A percentile compares a stretch with the other conserved stretches of the same genome.
Evolutionary conservation across 2,329 filamentous ascomycete genomes (phyloP).

Genomic region (Xylaria sp.): DNA sequence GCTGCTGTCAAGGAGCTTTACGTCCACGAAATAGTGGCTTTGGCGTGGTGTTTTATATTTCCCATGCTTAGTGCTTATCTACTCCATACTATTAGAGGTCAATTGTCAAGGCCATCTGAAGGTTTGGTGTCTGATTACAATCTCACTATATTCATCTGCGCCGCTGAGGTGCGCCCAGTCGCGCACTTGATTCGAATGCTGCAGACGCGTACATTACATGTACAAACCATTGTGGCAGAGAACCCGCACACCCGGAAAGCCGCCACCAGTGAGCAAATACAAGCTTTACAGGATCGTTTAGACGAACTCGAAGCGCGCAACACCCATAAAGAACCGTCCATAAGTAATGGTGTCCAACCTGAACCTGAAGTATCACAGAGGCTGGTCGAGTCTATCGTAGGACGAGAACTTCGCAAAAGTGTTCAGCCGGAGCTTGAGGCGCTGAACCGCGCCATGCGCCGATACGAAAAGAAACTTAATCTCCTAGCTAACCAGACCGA

Average conservation of each 20-base stretch:
- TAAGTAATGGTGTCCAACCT: conserved; percentile 34
- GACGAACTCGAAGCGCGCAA: conserved; percentile 74
- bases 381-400: conserved; percentile 57
- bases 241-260: conserved; percentile 59
- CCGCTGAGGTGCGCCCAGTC: conserved; percentile 84
- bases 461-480: conserved; percentile 89
- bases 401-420: conserved; percentile 70
- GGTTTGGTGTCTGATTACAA: conserved; percentile 93
- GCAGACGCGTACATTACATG: conserved; percentile 79
- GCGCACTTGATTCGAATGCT: conserved; percentile 85
- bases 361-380: conserved; percentile 52
- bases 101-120: conserved; percentile 85
- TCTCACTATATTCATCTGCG: conserved; percentile 87
- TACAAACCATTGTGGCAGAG: conserved; percentile 77
- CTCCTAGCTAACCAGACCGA: conserved; percentile 81
- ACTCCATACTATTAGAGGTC: conserved; percentile 81
- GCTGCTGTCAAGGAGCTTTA: conserved; percentile 73
- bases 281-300: conserved; percentile 72
- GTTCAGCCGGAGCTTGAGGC: conserved; percentile 88
- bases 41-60: conserved; percentile 81
- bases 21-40: conserved; percentile 77
- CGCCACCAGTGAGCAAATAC: conserved; percentile 57
- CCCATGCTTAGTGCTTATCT: conserved; percentile 85
- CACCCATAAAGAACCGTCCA: conserved; percentile 50
- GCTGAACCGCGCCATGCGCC: conserved; percentile 85